Percentiles rank a stretch among this genome's conserved stretches.
Conservation (phyloP, 805 yeast genomes). For the Komagataella pseudopastoris region DNA sequence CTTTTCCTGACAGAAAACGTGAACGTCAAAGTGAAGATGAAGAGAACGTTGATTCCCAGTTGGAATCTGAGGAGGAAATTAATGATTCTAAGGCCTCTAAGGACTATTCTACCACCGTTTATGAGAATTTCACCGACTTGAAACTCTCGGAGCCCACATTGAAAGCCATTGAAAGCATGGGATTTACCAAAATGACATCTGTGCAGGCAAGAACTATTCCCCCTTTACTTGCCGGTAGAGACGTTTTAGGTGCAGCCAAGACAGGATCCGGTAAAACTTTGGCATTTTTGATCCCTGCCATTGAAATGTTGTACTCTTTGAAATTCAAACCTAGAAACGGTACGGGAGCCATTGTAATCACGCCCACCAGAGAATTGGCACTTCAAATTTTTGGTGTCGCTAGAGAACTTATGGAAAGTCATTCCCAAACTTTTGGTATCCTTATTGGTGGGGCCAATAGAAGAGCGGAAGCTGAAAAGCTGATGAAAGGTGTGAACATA, state of each 20-base stretch:
- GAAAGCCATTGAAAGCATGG: conserved; percentile 77
- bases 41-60: neutral
- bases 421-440: conserved; percentile 89
- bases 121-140: conserved; percentile 29
- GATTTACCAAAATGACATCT: conserved; percentile 81
- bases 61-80: neutral
- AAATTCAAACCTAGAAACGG: conserved; percentile 97
- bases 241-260: conserved; percentile 98
- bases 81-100: neutral
- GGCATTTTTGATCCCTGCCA: conserved; percentile 92
- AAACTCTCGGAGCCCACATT: conserved; percentile 72
- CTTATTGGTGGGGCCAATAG: conserved; percentile 98
- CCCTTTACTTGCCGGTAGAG: conserved; percentile 90
- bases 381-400: conserved; percentile 97
- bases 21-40: neutral
- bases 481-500: conserved; percentile 85
- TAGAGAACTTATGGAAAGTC: conserved; percentile 79
- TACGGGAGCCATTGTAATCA: conserved; percentile 89
- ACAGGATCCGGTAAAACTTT: conserved; percentile 98
- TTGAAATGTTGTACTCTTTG: conserved; percentile 78
- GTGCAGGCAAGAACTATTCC: conserved; percentile 96
- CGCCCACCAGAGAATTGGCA: conserved; percentile 97
- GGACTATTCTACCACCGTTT: conserved; percentile 11
- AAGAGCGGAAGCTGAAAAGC: conserved; percentile 92
- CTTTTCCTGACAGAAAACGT: neutral